phyloP scores from a whole-genome alignment of 345 rosid genomes.

The Salix suchowensis region DNA sequence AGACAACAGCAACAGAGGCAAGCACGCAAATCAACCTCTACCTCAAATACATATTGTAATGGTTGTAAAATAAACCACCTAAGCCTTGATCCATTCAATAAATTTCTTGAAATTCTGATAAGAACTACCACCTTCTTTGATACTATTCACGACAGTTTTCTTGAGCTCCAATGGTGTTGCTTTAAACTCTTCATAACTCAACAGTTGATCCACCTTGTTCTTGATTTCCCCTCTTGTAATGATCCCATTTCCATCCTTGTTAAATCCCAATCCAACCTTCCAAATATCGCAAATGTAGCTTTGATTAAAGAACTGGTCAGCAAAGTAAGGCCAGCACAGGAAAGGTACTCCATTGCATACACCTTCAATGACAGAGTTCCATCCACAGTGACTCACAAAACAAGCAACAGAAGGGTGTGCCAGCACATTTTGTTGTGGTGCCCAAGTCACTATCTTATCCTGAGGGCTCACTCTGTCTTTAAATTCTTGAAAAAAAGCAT shows the following conservation, averaged over 20 bases:
- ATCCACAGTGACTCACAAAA: slow-evolving; percentile 22
- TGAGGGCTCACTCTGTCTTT: neutral
- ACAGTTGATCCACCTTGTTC: slow-evolving; percentile 30
- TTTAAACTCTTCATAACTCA: slow-evolving; percentile 16
- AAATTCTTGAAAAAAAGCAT: neutral
- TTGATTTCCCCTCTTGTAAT: slow-evolving; percentile 19
- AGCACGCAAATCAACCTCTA: no score
- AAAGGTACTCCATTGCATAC: slow-evolving; percentile 11
- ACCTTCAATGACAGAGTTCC: slow-evolving; percentile 20
- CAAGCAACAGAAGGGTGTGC: slow-evolving; percentile 3
- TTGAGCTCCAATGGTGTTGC: slow-evolving; percentile 19
- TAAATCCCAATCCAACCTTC: slow-evolving; percentile 29
- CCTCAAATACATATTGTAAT: no score
- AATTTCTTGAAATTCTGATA: slow-evolving; percentile 9
- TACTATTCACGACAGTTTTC: slow-evolving; percentile 12
- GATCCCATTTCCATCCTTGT: slow-evolving; percentile 23
- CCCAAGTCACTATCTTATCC: neutral
- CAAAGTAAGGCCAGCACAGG: neutral
- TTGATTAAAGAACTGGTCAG: neutral
- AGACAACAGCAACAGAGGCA: no score
- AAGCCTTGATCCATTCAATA: slow-evolving; percentile 13
- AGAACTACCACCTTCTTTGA: slow-evolving; percentile 27
- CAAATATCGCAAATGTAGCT: slow-evolving; percentile 24
- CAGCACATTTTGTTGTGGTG: neutral
- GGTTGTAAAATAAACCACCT: neutral